phyloP scores from a whole-genome alignment of 306 rosid species.

The Quercus robur region DNA sequence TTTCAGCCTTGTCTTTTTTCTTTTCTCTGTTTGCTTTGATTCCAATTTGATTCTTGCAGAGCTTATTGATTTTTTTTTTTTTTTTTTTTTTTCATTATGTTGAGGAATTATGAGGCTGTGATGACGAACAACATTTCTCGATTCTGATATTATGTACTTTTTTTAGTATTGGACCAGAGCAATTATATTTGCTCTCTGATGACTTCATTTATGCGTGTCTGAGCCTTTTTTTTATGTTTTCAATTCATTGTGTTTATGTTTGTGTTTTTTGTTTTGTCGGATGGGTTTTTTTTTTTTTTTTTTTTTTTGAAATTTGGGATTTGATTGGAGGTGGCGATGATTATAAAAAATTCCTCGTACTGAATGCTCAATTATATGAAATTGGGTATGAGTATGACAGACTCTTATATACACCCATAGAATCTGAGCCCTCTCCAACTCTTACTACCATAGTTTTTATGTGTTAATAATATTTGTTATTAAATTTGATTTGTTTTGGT shows the following conservation, averaged over 20 bases:
- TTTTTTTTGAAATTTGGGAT: too few relatives aligned
- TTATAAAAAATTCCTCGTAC: too few relatives aligned
- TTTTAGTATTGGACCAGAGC: constrained; percentile 27
- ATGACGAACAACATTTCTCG: constrained; percentile 64
- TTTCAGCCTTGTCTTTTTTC: not conserved
- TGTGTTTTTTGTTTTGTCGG: not conserved
- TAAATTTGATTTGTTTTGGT: too few relatives aligned
- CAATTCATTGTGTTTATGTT: not conserved
- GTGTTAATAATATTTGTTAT: too few relatives aligned
- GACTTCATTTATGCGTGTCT: constrained; percentile 80
- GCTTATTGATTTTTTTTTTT: not conserved
- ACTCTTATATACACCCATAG: too few relatives aligned
- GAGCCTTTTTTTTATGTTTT: constrained; percentile 40
- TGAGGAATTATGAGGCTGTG: constrained; percentile 32
- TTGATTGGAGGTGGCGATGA: too few relatives aligned
- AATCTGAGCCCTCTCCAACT: too few relatives aligned
- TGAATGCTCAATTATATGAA: too few relatives aligned
- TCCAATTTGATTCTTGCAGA: not conserved
- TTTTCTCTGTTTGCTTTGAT: not conserved
- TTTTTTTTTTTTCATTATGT: not conserved
- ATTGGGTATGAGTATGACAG: too few relatives aligned
- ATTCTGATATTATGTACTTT: constrained; percentile 36
- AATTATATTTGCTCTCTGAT: constrained; percentile 32
- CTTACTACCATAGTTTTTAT: too few relatives aligned
- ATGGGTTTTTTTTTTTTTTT: too few relatives aligned